Evolutionary conservation across 1,139 yeast species (phyloP).

Genomic region (Zygoascus hellenicus): DNA sequence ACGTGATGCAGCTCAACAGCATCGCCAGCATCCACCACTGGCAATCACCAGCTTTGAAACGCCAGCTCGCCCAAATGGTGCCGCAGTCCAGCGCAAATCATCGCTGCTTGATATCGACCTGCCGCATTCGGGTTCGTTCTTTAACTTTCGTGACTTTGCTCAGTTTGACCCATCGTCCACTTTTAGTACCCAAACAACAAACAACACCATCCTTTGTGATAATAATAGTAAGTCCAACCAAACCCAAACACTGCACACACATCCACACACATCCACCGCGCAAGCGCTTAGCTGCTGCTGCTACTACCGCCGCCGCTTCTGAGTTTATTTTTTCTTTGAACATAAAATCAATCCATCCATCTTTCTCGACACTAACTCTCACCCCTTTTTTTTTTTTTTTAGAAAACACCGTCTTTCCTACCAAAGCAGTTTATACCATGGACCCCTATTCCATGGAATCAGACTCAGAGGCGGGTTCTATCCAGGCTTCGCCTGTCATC

Average conservation of each 20-base stretch:
- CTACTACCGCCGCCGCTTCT: too few species aligned
- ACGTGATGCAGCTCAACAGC: not conserved
- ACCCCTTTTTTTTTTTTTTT: too few species aligned
- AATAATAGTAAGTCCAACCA: not conserved
- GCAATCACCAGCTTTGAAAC: not conserved
- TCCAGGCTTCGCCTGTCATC: constrained; percentile 10
- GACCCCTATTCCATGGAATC: constrained; percentile 4
- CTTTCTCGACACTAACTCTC: too few species aligned
- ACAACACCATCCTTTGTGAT: not conserved
- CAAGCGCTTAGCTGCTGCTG: not conserved
- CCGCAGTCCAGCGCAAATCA: not conserved
- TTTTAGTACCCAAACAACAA: constrained; percentile 9
- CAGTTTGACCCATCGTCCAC: constrained; percentile 7
- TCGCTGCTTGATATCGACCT: not conserved
- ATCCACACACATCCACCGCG: not conserved
- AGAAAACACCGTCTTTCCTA: not conserved
- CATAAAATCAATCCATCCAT: too few species aligned
- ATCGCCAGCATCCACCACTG: not conserved
- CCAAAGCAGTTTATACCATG: not conserved
- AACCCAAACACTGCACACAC: not conserved
- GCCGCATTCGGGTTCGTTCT: not conserved
- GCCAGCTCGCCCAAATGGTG: not conserved
- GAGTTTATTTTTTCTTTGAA: too few species aligned
- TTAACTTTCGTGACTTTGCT: constrained; percentile 8
- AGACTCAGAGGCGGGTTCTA: constrained; percentile 9